Base-by-base conservation (phyloP, 192 early-diverging fungal species). In the Coemansia sp. region DNA sequence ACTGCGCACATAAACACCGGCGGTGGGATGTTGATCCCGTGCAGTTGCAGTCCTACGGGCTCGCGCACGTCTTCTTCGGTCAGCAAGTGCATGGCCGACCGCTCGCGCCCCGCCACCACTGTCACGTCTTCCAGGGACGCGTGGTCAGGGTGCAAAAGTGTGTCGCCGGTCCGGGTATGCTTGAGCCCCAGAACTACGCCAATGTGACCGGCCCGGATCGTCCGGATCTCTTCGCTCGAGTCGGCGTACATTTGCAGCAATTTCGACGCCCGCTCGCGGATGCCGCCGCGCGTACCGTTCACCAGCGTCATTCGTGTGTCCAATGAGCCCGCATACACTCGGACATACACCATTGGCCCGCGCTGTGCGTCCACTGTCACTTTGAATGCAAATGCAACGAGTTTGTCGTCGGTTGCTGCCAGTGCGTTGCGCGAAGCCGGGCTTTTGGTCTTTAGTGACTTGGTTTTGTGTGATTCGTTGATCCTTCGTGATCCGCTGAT, bases 361-460 rank as follows among this genome's bases (percentile, higher is more conserved):
- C 93, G 86, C 55, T 89, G 83, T 10, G 86, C 71, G 68, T 97
- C 93, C 48, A 92, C 89, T 1, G 89, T 79, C 0, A 98, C 93
- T 62, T 98, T 98, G 84, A 98, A 98, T 0, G 96, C 96, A 56
- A 98, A 77, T 2, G 93, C 96, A 59, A 92, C 87, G 3, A 96
- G 84, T 21, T 80, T 75, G 3, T 85, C 88, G 26, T 68, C 83
- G 25, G 74, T 71, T 38, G 75, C 64, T 35, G 75, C 64, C 8
- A 35, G 31, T 35, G 31, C 31, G 31, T 35, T 35, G 51, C 87
- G 61, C n/a, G 72, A 59, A 59, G 83, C 77, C 6, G 7, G 31
- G 7, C 7, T 35, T 35, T 35, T 35, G 31, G 31, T 1, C 14
- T 45, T n/a, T 10, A 0, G 41, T 3, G 11, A 16, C 11, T 45